A percentile compares a stretch with the other conserved stretches of the same genome.
These are phyloP conservation scores for Yamadazyma sp. DNA, from an alignment of 1,139 yeast species.

Conservation along the genomic window DNA sequence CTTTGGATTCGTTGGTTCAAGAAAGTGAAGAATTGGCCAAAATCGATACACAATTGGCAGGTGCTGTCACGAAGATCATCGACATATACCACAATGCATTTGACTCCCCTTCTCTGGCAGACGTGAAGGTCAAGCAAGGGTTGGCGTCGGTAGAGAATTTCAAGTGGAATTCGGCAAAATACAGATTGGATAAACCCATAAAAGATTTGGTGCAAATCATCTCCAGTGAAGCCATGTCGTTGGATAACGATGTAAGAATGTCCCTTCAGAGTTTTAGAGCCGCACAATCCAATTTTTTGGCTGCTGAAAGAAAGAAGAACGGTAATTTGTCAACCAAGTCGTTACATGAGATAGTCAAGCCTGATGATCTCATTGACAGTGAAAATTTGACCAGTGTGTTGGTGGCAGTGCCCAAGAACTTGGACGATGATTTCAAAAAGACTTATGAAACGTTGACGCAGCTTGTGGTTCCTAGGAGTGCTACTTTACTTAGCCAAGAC, in stretches of 20 bases:
- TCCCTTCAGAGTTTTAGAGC: constrained; percentile 69
- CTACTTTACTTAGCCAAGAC: constrained; percentile 67
- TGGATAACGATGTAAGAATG: constrained; percentile 79
- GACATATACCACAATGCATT: constrained; percentile 63
- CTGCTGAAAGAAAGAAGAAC: constrained; percentile 88
- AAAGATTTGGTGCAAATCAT: constrained; percentile 70
- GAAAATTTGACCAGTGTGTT: constrained; percentile 83
- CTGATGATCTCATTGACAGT: constrained; percentile 82
- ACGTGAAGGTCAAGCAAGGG: constrained; percentile 47
- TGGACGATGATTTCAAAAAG: constrained; percentile 58
- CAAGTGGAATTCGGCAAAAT: constrained; percentile 85
- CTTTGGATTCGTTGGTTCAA: constrained; percentile 85
- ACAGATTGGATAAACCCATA: constrained; percentile 80
- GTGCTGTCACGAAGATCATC: constrained; percentile 68
- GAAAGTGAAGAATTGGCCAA: constrained; percentile 88
- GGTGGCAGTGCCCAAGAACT: constrained; percentile 78
- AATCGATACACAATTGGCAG: constrained; percentile 71
- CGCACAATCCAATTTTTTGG: constrained; percentile 79
- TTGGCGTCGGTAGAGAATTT: constrained; percentile 70
- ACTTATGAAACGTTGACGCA: constrained; percentile 74
- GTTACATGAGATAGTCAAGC: constrained; percentile 82
- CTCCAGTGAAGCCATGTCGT: constrained; percentile 72
- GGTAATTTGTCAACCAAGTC: constrained; percentile 93
- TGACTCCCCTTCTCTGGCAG: constrained; percentile 30
- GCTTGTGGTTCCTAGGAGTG: constrained; percentile 92